Evolutionary conservation across 495 filamentous ascomycete genomes (phyloP).

Genomic region (Neurospora africana): DNA sequence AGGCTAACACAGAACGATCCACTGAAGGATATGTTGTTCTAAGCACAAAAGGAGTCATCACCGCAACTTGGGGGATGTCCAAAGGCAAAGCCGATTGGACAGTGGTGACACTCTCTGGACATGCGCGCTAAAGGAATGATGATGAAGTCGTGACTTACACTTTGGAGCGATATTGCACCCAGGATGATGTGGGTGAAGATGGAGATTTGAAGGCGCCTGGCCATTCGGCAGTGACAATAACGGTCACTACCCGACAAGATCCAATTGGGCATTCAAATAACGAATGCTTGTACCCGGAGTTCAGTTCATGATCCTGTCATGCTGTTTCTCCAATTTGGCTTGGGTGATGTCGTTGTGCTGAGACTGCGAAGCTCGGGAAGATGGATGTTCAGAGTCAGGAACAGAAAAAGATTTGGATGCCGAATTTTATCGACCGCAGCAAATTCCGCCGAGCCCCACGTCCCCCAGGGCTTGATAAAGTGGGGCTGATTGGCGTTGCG

Average conservation of each 20-base stretch:
- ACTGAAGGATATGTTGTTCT: conserved; percentile 57
- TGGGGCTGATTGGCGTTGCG: not conserved
- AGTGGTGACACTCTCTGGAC: not conserved
- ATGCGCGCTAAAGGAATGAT: not conserved
- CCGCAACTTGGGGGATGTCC: conserved; percentile 22
- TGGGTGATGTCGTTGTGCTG: not conserved
- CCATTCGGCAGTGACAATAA: not conserved
- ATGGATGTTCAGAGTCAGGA: not conserved
- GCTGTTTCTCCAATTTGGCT: not conserved
- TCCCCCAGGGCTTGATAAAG: not conserved
- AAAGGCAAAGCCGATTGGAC: not conserved
- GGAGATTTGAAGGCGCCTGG: not conserved
- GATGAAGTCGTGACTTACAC: conserved; percentile 14
- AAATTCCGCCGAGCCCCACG: not conserved
- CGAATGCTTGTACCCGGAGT: not conserved
- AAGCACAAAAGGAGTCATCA: conserved; percentile 53
- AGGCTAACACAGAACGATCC: conserved; percentile 60
- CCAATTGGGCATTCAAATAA: not conserved
- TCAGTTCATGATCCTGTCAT: not conserved
- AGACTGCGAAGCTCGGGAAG: not conserved
- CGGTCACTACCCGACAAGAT: not conserved
- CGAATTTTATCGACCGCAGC: not conserved
- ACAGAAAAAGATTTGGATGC: not conserved
- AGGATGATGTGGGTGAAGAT: not conserved
- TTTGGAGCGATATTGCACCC: conserved; percentile 14